A percentile compares a stretch with the other conserved stretches of the same genome.
Conservation (phyloP, 2,329 filamentous ascomycete species). For the Ophiosphaerella korrae region DNA sequence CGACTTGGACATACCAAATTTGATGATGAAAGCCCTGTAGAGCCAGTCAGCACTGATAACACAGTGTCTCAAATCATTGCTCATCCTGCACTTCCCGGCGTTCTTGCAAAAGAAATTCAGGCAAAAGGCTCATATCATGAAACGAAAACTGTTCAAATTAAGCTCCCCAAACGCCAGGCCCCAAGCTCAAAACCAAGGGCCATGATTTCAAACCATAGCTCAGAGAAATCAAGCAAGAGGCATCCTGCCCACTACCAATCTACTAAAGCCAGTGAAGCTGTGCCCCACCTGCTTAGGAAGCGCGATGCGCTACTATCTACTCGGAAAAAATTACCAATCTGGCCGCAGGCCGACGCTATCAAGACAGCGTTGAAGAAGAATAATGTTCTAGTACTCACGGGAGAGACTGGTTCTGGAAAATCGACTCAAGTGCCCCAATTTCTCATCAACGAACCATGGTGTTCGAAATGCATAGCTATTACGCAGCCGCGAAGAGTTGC, state of each 20-base stretch:
- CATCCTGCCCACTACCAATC: slow-evolving; percentile 2
- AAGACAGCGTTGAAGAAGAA: slow-evolving; percentile 64
- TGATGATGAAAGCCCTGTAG: neutral
- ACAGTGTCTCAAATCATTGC: neutral
- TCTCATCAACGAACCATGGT: slow-evolving; percentile 79
- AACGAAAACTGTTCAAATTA: too few relatives aligned
- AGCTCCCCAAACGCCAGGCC: too few relatives aligned
- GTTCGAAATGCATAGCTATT: slow-evolving; percentile 78
- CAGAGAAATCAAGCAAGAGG: slow-evolving; percentile 3
- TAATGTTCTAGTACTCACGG: slow-evolving; percentile 82
- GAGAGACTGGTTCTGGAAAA: slow-evolving; percentile 96
- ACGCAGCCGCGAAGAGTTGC: slow-evolving; percentile 94
- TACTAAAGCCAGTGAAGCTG: slow-evolving; percentile 10
- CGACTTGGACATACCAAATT: neutral
- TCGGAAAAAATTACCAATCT: slow-evolving; percentile 79
- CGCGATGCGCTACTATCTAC: slow-evolving; percentile 55
- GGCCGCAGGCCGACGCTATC: slow-evolving; percentile 73
- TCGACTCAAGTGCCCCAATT: slow-evolving; percentile 97
- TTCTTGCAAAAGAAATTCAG: too few relatives aligned
- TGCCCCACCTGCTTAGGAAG: slow-evolving; percentile 45
- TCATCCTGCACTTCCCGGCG: neutral
- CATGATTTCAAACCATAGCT: neutral
- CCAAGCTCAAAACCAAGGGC: too few relatives aligned
- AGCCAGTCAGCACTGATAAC: neutral
- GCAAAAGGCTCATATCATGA: too few relatives aligned